A percentile compares a stretch with the other conserved stretches of the same genome.
These are phyloP conservation scores for Colletotrichum sp. DNA, from an alignment of 2,329 filamentous ascomycete genomes.

Conservation along the genomic window DNA sequence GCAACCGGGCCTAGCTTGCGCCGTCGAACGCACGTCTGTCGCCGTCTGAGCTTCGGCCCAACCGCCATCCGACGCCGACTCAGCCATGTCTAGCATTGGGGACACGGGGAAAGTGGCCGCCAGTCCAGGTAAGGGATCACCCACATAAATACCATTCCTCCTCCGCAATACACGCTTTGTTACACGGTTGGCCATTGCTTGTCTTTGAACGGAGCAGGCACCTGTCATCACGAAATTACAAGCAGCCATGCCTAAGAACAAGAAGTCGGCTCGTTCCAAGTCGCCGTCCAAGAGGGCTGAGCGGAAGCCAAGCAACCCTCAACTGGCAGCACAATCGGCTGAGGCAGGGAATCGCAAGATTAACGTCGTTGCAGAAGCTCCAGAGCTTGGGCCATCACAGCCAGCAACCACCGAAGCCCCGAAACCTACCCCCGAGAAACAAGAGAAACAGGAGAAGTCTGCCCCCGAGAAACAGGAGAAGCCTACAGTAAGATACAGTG, in stretches of 20 bases:
- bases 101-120: constrained; percentile 14
- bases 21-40: constrained; percentile 13
- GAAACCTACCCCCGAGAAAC: not conserved
- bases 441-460: constrained; percentile 2
- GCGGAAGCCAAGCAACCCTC: constrained; percentile 11
- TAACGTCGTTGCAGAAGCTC: constrained; percentile 20
- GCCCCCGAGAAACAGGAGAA: not conserved
- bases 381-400: constrained; percentile 13
- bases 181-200: not conserved
- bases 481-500: not conserved
- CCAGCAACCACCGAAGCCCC: not conserved
- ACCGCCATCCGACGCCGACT: constrained; percentile 12
- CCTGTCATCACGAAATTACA: not conserved
- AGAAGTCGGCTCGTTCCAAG: constrained; percentile 8
- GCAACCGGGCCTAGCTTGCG: not conserved
- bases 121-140: constrained; percentile 15
- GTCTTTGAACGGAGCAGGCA: not conserved
- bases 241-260: constrained; percentile 20
- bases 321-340: constrained; percentile 1
- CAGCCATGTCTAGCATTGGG: constrained; percentile 20
- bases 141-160: not conserved
- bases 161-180: not conserved
- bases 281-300: not conserved
- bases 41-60: constrained; percentile 12
- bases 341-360: constrained; percentile 13